Evolutionary conservation across 306 rosid species (phyloP), one percentile per base, ranked within the genome.

Genomic region (Ochetophila trinervis): DNA sequence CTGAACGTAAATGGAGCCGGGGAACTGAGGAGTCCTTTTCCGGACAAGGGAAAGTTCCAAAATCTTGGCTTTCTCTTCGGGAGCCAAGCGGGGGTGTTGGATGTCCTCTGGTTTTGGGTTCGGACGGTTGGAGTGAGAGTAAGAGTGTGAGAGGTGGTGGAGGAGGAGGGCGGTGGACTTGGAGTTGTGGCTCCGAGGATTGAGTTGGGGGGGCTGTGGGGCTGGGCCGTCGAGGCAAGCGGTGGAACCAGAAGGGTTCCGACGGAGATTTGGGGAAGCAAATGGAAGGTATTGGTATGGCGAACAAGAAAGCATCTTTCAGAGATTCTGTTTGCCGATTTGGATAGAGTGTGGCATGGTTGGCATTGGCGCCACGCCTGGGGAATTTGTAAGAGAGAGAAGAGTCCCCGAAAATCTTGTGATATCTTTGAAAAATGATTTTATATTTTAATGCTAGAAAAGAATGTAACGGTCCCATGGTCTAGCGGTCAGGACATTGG

Each of bases 11-110:
- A 92, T 84, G 35, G 98, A 92, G 37, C 96, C 98, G 1, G 98
- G 98, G 74, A 87, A 92, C 52, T 89, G 96, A 52, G 96, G 98
- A 57, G 96, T 87, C 49, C 96, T 82, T 23, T 78, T 87, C 32
- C 83, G 75, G 0, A 89, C 95, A 36, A 92, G 92, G 18, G 98
- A 84, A 69, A 87, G 93, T 23, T 92, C 95, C 22, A 92, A 72
- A 76, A 88, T 69, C 62, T 82, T 74, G 0, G 83, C 72, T 44
- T 82, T 83, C 47, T 89, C 86, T 17, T 78, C 79, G 6, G 75
- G 71, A 8, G 89, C 76, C 45, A 76, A 54, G 24, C 7, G 57
- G 23, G 79, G 48, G 71, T 65, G 79, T 62, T 64, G 78, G 27
- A 77, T 71, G 57, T 67, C 76, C 4, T 55, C 48, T n/a, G 66